Evolutionary conservation across 148 eudicot genomes (phyloP), one percentile per base, ranked within the genome.

Genomic region (Simmondsia chinensis): DNA sequence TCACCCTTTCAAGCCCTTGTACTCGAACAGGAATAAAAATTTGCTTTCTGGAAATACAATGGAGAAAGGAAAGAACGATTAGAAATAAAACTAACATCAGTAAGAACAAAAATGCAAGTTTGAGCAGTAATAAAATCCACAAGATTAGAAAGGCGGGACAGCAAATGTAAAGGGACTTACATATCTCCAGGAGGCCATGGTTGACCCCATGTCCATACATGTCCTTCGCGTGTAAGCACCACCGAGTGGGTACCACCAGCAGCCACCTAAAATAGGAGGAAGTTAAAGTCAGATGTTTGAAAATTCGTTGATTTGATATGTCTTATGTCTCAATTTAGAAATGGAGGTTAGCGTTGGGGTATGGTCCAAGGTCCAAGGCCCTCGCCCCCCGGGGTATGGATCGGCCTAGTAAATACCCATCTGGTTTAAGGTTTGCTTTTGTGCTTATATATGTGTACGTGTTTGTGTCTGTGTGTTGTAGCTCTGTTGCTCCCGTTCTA

Each of bases 111-210:
- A n/a, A n/a, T n/a, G n/a, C n/a, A n/a, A n/a, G n/a, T 14, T 15
- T 6, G 20, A 35, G 22, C 15, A 3, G 29, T 24, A 37, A 36
- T 33, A 52, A 26, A 44, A 20, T 29, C 34, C 8, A 15, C 33
- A 47, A 36, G 7, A 59, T 24, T 29, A 32, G 22, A 7, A 4
- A 18, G 12, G 25, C 8, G 24, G 33, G 20, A 28, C 36, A 4
- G 39, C 13, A 9, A 28, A 27, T 22, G 3, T 24, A 48, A 35
- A 35, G 34, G 41, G 20, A 9, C 59, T 10, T 86, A 87, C 99
- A 93, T 93, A 60, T 93, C 99, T 12, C 99, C 99, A 46, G 99
- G 99, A 27, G 99, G 99, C 99, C 99, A 93, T 34, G 99, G 99
- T 61, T 93, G 99, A 58, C 99, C 99, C 99, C 99, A 93, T 19